Evolutionary conservation across 2,329 filamentous ascomycete genomes (phyloP), one percentile per base, ranked within the genome.

Genomic region (Penicillium sp.): DNA sequence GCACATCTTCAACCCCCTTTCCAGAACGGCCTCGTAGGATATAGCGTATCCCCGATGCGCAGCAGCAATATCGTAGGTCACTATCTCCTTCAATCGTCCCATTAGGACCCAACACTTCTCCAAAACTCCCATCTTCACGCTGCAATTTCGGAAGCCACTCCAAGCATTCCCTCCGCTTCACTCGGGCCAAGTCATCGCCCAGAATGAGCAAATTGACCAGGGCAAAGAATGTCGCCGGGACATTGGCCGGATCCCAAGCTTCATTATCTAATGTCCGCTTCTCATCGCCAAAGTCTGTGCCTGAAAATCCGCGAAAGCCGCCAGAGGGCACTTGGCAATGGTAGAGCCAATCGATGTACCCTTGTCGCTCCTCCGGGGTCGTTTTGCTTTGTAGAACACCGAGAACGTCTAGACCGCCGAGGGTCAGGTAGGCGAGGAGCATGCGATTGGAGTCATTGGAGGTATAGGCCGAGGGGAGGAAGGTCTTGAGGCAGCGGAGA

Each of bases 151-250:
- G 84, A 66, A 99, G 78, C 93, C 94, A 97, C 44, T 78, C 72
- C 67, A 98, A 76, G 63, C 91, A 90, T 62, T 86, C 85, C 44
- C 72, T 80, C 60, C 91, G 85, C 64, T 89, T 84, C 8, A 99
- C 89, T 1, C 88, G 84, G 3, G 81, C 78, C 68, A 92, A 71
- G 71, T 88, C 84, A 72, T 89, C 87, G 4, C 84, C 82, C n/a
- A 91, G 76, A 6, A 88, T 82, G 1, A 90, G 84, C 28, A 99
- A 80, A 9, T 90, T 84, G 26, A 92, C 82, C 47, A 99, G 83
- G 0, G 94, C 93, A 78, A 98, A 97, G 75, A 91, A 94, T 0
- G 93, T 97, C 0, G 92, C 92, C 0, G 93, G 90, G 17, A 98
- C 79, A 76, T 94, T 96, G 0, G 93, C 86, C n/a, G 88, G 86